phyloP scores from a whole-genome alignment of 1,139 yeast species.

The Zygosaccharomyces pseudobailii region DNA sequence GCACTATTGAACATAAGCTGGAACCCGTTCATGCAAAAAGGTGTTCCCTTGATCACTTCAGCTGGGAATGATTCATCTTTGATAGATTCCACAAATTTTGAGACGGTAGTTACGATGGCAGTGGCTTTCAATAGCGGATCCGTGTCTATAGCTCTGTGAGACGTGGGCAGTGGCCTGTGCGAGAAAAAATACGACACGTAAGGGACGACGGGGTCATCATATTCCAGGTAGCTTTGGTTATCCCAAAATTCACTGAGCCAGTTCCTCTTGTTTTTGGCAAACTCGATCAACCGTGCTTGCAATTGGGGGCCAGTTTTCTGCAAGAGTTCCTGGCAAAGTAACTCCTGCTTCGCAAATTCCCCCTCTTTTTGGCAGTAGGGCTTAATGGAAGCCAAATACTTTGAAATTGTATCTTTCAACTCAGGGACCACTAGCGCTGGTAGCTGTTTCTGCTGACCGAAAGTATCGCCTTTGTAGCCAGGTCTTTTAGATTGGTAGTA shows the following conservation, averaged over 20 bases:
- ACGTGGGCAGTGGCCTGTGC: slow-evolving; percentile 60
- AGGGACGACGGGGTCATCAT: slow-evolving; percentile 91
- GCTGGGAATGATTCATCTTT: slow-evolving; percentile 62
- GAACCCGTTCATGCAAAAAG: slow-evolving; percentile 93
- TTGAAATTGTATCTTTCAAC: slow-evolving; percentile 62
- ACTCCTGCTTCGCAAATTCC: slow-evolving; percentile 49
- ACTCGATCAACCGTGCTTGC: slow-evolving; percentile 59
- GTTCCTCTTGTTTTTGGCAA: slow-evolving; percentile 62
- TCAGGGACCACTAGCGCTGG: slow-evolving; percentile 89
- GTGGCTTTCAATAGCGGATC: slow-evolving; percentile 77
- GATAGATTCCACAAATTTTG: slow-evolving; percentile 51
- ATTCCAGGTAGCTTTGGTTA: slow-evolving; percentile 84
- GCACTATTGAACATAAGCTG: slow-evolving; percentile 87
- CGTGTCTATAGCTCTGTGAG: slow-evolving; percentile 48
- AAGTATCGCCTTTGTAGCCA: slow-evolving; percentile 59
- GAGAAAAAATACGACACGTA: slow-evolving; percentile 87
- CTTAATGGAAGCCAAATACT: slow-evolving; percentile 66
- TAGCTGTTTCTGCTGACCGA: slow-evolving; percentile 64
- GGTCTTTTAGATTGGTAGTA: slow-evolving; percentile 22
- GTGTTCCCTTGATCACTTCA: slow-evolving; percentile 74
- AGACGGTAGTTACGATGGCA: slow-evolving; percentile 51
- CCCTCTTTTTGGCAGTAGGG: slow-evolving; percentile 55
- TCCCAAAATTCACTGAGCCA: slow-evolving; percentile 97
- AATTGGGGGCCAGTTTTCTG: slow-evolving; percentile 61
- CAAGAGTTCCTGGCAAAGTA: slow-evolving; percentile 62